Percentiles rank a stretch among this genome's conserved stretches.
phyloP scores from a whole-genome alignment of 345 rosid species.

The Heritiera fomes region DNA sequence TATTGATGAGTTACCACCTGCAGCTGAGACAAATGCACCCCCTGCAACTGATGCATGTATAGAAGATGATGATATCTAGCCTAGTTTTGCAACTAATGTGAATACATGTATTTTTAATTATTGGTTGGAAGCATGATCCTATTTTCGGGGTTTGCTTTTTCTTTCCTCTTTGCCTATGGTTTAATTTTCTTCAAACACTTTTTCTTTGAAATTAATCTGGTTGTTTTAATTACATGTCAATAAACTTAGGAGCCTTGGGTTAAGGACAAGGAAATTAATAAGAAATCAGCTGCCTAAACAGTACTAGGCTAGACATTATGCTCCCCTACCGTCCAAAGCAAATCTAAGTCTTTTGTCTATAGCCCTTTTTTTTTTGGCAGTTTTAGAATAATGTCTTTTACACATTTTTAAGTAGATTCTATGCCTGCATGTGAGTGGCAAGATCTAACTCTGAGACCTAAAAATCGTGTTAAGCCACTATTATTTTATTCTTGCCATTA shows the following conservation, averaged over 20 bases:
- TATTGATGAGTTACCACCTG: no score
- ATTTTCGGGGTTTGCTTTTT: slow-evolving; percentile 30
- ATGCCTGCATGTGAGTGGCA: slow-evolving; percentile 9
- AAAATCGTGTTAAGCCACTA: background rate
- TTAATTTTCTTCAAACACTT: background rate
- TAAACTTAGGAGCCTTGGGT: background rate
- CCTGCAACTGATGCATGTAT: no score
- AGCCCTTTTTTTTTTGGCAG: background rate
- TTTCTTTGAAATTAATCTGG: slow-evolving; percentile 2
- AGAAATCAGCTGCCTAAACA: slow-evolving; percentile 14
- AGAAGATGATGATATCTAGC: no score
- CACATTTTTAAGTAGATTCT: slow-evolving; percentile 18
- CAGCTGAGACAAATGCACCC: no score
- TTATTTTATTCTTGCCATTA: background rate
- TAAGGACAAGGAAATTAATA: slow-evolving; percentile 6
- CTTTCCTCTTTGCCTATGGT: background rate
- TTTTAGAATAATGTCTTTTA: slow-evolving; percentile 3
- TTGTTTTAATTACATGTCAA: background rate
- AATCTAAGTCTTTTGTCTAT: background rate
- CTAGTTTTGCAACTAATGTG: no score
- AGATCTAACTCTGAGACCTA: no score
- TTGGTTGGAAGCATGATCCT: slow-evolving; percentile 45
- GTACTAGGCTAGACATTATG: slow-evolving; percentile 13
- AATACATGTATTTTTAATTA: no score
- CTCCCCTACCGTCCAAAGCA: slow-evolving; percentile 16